Evolutionary conservation across 2,329 filamentous ascomycete species (phyloP).

Genomic region (Pyrenochaeta sp.): DNA sequence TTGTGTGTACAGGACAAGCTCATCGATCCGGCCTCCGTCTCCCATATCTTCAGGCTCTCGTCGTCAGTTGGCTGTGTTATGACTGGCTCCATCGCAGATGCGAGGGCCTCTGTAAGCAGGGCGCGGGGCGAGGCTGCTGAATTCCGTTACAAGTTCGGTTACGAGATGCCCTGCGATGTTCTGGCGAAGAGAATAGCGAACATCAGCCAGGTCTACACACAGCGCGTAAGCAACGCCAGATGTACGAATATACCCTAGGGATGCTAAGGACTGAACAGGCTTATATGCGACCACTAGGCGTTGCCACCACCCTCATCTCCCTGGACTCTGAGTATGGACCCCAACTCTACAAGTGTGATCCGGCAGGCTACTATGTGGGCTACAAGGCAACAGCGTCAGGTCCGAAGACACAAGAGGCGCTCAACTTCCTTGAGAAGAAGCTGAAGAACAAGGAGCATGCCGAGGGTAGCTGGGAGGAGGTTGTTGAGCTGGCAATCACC

Average conservation of each 20-base stretch:
- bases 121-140: conserved; percentile 96
- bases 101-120: conserved; percentile 88
- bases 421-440: conserved; percentile 99
- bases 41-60: conserved; percentile 96
- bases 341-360: conserved; percentile 98
- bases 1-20: conserved; percentile 81
- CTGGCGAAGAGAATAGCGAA: conserved; percentile 96
- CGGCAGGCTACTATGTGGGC: conserved; percentile 95
- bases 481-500: conserved; percentile 95
- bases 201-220: conserved; percentile 99
- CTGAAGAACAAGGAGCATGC: conserved; percentile 98
- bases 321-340: conserved; percentile 91
- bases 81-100: conserved; percentile 98
- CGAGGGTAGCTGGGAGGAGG: conserved; percentile 93
- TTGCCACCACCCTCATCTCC: conserved; percentile 93
- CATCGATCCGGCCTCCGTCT: conserved; percentile 95
- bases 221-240: conserved; percentile 71
- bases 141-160: conserved; percentile 98
- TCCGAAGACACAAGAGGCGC: conserved; percentile 97
- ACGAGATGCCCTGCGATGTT: conserved; percentile 99
- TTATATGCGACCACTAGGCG: conserved; percentile 97
- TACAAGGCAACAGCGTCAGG: conserved; percentile 98
- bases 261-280: conserved; percentile 65
- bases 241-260: neutral
- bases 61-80: conserved; percentile 97